Conservation (phyloP, 2,329 filamentous ascomycete species). For the Nigrospora oryzae region DNA sequence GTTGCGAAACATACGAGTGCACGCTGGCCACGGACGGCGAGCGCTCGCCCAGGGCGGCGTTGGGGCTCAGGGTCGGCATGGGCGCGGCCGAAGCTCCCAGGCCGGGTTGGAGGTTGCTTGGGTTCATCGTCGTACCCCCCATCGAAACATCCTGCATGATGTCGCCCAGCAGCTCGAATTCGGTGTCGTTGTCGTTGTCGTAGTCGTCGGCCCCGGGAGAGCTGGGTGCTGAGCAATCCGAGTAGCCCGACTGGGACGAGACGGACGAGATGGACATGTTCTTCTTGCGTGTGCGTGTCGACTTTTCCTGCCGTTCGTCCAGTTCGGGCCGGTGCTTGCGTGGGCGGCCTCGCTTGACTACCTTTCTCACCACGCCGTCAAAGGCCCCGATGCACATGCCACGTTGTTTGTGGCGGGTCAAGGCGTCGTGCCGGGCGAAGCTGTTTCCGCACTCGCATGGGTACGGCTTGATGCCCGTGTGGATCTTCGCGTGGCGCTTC, state of each 20-base stretch:
- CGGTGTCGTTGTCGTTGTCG: constrained; percentile 21
- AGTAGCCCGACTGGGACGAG: constrained; percentile 47
- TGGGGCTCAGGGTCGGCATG: constrained; percentile 23
- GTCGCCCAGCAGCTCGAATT: constrained; percentile 38
- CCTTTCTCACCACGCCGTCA: constrained; percentile 60
- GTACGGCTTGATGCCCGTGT: constrained; percentile 92
- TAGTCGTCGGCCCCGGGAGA: constrained; percentile 36
- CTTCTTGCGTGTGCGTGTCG: constrained; percentile 45
- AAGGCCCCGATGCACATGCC: constrained; percentile 96
- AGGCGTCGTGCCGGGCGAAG: constrained; percentile 89
- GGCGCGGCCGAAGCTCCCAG: constrained; percentile 26
- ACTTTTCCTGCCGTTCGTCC: constrained; percentile 48
- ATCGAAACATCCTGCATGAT: constrained; percentile 35
- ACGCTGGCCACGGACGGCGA: constrained; percentile 38
- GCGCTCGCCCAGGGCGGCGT: constrained; percentile 19
- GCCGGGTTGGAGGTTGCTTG: constrained; percentile 22
- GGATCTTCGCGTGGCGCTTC: constrained; percentile 95
- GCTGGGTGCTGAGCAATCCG: constrained; percentile 45
- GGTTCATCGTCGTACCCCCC: constrained; percentile 26
- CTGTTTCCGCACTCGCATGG: constrained; percentile 90
- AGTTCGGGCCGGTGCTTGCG: constrained; percentile 53
- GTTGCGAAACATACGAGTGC: constrained; percentile 37
- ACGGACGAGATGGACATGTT: constrained; percentile 41
- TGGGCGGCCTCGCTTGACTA: constrained; percentile 55
- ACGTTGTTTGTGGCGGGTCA: constrained; percentile 87